Conservation (phyloP, 176 grass and related monocot genomes). For the Zoysia japonica region DNA sequence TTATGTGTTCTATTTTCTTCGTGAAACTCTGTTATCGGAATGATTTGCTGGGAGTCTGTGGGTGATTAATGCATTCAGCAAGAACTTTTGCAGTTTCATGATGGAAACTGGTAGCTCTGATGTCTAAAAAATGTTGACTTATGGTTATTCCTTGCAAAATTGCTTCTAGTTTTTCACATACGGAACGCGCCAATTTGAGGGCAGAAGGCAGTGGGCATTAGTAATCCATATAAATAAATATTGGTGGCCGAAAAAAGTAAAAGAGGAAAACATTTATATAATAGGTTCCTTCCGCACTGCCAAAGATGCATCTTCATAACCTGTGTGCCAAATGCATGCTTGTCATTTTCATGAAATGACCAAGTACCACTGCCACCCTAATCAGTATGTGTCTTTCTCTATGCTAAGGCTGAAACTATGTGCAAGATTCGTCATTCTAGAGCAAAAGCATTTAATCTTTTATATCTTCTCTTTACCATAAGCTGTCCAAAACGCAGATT, state of each 20-base stretch:
- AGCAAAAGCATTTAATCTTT: constrained; percentile 45
- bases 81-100: constrained; percentile 13
- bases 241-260: constrained; percentile 11
- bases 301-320: constrained; percentile 50
- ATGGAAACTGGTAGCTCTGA: not conserved
- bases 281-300: constrained; percentile 54
- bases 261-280: constrained; percentile 34
- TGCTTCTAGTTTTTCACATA: constrained; percentile 40
- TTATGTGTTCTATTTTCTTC: constrained; percentile 6
- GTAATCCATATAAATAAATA: constrained; percentile 19
- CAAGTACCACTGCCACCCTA: constrained; percentile 27
- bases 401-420: constrained; percentile 27
- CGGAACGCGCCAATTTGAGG: constrained; percentile 17
- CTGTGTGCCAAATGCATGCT: constrained; percentile 38
- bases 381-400: constrained; percentile 18
- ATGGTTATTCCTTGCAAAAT: constrained; percentile 40
- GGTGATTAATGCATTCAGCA: constrained; percentile 23
- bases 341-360: constrained; percentile 28
- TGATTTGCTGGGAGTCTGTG: constrained; percentile 27
- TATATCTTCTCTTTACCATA: constrained; percentile 28
- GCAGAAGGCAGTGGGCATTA: constrained; percentile 35
- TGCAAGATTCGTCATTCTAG: constrained; percentile 43
- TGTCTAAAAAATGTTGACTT: constrained; percentile 33
- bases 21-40: constrained; percentile 28
- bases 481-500: constrained; percentile 46